Conservation (phyloP, 106 monocot genomes). For the Dactylorhiza incarnata region DNA sequence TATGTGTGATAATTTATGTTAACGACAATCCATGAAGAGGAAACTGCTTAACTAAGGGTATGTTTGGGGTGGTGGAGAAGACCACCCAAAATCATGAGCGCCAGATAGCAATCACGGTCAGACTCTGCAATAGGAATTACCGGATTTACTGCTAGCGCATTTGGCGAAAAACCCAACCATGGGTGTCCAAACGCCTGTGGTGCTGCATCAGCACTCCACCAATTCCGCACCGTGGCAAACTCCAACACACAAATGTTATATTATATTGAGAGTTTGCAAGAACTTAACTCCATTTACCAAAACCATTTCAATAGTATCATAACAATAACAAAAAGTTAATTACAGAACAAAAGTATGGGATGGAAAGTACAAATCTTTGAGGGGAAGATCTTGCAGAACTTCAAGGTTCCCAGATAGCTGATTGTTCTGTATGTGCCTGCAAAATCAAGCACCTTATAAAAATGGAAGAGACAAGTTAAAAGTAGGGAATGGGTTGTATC, state of each 20-base stretch:
- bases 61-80: too few relatives aligned
- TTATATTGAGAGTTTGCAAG: not conserved
- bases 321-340: not conserved
- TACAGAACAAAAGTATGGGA: not conserved
- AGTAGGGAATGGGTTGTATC: not conserved
- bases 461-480: slow-evolving; percentile 6
- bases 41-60: too few relatives aligned
- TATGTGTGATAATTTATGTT: too few relatives aligned
- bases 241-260: not conserved
- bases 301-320: not conserved
- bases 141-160: too few relatives aligned
- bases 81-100: too few relatives aligned
- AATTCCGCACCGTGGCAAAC: too few relatives aligned
- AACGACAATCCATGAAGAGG: too few relatives aligned
- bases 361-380: slow-evolving; percentile 68
- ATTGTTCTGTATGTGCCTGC: slow-evolving; percentile 83
- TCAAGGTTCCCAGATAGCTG: slow-evolving; percentile 68
- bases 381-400: slow-evolving; percentile 81
- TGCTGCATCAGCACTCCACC: too few relatives aligned
- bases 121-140: too few relatives aligned
- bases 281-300: not conserved
- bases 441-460: slow-evolving; percentile 11
- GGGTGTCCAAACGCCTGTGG: too few relatives aligned
- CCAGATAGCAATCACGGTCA: too few relatives aligned
- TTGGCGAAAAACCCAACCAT: too few relatives aligned